Evolutionary conservation across 2,329 filamentous ascomycete genomes (phyloP).

Genomic region (Arthrocladium fulminans): DNA sequence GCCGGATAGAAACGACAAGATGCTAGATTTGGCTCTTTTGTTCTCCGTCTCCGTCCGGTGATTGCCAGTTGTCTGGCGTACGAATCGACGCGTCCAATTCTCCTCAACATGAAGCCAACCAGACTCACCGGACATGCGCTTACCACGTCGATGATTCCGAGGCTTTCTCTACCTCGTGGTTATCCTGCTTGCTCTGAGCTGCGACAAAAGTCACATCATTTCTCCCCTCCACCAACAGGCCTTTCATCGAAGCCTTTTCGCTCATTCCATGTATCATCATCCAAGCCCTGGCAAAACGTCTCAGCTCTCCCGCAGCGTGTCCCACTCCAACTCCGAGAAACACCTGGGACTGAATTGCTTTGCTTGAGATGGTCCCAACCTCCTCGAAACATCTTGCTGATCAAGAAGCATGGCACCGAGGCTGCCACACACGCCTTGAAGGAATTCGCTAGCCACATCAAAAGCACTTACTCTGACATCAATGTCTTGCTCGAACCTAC

Average conservation of each 20-base stretch:
- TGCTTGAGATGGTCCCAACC: conserved; percentile 59
- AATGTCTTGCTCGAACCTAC: conserved; percentile 75
- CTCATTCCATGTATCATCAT: conserved; percentile 2
- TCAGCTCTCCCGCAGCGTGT: conserved; percentile 3
- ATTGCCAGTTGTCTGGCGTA: too few relatives aligned
- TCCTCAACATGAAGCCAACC: too few relatives aligned
- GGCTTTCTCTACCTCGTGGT: background rate
- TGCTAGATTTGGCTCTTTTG: background rate
- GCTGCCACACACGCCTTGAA: conserved; percentile 48
- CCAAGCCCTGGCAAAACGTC: background rate
- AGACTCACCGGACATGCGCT: too few relatives aligned
- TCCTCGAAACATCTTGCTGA: conserved; percentile 58
- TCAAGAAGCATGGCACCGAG: conserved; percentile 55
- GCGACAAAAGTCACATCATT: background rate
- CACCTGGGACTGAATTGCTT: conserved; percentile 48
- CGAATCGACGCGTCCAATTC: too few relatives aligned
- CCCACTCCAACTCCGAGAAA: conserved; percentile 12
- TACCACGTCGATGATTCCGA: too few relatives aligned
- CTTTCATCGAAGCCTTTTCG: background rate
- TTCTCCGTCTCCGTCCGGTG: too few relatives aligned
- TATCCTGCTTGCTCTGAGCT: background rate
- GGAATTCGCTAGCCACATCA: conserved; percentile 62
- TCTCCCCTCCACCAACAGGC: too few relatives aligned
- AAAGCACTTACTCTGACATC: conserved; percentile 67
- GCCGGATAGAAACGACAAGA: background rate